A percentile compares a stretch with the other conserved stretches of the same genome.
These are phyloP conservation scores for Beauveria sp. DNA, from an alignment of 2,329 filamentous ascomycete genomes.

Conservation along the genomic window DNA sequence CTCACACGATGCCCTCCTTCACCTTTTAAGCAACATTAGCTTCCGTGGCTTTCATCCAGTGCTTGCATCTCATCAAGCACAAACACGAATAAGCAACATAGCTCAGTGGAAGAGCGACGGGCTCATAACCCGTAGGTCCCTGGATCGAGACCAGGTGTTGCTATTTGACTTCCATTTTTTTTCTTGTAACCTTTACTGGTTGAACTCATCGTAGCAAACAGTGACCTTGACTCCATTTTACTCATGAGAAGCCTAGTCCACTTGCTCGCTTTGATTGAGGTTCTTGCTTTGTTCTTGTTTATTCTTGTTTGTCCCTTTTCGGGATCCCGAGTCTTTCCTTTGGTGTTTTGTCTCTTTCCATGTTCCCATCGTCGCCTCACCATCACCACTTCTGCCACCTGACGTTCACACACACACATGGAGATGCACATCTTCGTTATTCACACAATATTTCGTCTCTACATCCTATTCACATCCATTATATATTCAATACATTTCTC, in stretches of 20 bases:
- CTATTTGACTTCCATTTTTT: background rate
- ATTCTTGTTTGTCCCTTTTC: background rate
- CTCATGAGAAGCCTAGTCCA: background rate
- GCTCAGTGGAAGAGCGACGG: slow-evolving; percentile 13
- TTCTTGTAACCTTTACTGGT: background rate
- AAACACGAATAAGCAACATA: slow-evolving; percentile 10
- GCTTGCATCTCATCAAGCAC: background rate
- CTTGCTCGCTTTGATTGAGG: background rate
- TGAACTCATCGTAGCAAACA: background rate
- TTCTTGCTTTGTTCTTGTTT: background rate
- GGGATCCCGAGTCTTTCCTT: background rate
- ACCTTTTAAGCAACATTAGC: no score
- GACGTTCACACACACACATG: background rate
- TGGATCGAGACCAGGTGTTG: slow-evolving; percentile 14
- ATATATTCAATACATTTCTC: background rate
- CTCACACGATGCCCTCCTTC: no score
- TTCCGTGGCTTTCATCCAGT: background rate
- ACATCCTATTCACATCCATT: background rate
- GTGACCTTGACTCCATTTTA: background rate
- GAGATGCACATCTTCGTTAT: background rate
- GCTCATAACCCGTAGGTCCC: slow-evolving; percentile 12
- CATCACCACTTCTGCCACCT: no score
- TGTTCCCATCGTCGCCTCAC: background rate
- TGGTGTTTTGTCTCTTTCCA: background rate
- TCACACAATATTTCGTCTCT: background rate